Evolutionary conservation across 371 early-diverging fungal species (phyloP), one percentile per base, ranked within the genome.

Genomic region (Mortierella sp.): DNA sequence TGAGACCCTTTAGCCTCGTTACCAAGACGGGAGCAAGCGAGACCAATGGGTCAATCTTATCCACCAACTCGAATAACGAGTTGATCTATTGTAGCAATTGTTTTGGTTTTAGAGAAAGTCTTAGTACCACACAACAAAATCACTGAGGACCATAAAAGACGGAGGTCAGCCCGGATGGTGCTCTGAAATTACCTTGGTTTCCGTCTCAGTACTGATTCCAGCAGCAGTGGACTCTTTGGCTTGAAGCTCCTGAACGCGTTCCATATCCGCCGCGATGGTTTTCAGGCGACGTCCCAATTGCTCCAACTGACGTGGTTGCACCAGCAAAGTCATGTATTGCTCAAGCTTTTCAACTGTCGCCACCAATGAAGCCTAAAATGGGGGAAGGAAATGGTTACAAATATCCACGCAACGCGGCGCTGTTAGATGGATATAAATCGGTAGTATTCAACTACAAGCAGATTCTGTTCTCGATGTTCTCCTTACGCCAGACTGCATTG

Each of bases 291-390:
- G 79, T 26, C 87, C 83, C 21, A 94, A 83, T 48, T 87, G 83
- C 31, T 94, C 95, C 28, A 96, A 66, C 8, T 91, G 91, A 38
- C 91, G 86, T 10, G 94, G 94, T 58, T 96, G 91, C 8, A 92
- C 85, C 5, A 96, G 79, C 13, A 95, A 73, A 12, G 84, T 73
- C 30, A 96, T 83, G 54, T 95, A 92, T 73, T 90, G 90, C 61
- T 95, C 94, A 42, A 96, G 79, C 48, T 89, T 87, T 7, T 90
- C 86, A 19, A 96, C 80, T 0, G 91, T 84, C 10, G 86, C 87
- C 23, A 94, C 83, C 19, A 96, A 79, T 45, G 68, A 78, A 58
- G 61, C 79, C 78, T 70, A 65, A 7, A 34, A n/a, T n/a, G n/a
- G n/a, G n/a, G n/a, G n/a, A n/a, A n/a, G n/a, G n/a, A n/a, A n/a